Base-by-base conservation (phyloP, 1,139 yeast genomes). In the Geotrichum australiense region DNA sequence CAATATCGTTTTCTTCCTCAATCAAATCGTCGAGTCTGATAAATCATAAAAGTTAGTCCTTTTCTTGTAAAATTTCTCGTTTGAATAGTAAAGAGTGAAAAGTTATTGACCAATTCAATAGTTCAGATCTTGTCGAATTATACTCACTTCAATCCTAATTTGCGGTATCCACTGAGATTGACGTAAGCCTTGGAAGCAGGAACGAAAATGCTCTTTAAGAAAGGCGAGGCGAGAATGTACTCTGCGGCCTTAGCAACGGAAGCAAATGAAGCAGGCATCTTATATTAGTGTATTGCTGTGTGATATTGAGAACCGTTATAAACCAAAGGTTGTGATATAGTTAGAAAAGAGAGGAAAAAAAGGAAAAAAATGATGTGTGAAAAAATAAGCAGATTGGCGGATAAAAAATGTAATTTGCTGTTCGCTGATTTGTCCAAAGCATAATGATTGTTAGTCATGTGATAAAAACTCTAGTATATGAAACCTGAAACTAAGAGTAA, bases 151-250 rank as follows among this genome's bases (percentile, higher is more conserved):
- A 87, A 75, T 40, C 97, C 97, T 73, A 89, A 69, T 65, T 85
- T 78, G 73, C 96, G 83, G 82, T 89, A 87, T 47, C 97, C 97
- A 47, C 94, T 74, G 55, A 74, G 73, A 53, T 79, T 70, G 54
- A 76, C 71, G 67, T 81, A 87, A 52, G 76, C 68, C 62, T 80
- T 76, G 42, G 96, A 83, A 33, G 81, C 73, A 54, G 98, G 97
- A 31, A 80, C 74, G 51, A 84, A 71, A 51, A 87, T 64, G 62
- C 80, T 78, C 54, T 83, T 74, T 59, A 89, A 75, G 46, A 79
- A 63, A 46, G 96, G 95, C 55, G 87, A 76, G 56, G 82, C 80
- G 63, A 83, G 73, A 61, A 87, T 80, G 71, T 71, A 80, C 65
- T 84, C 89, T 53, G 89, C 80, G 50, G 79, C 70, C 70, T 80